Percentiles rank a stretch among this genome's conserved stretches.
These are phyloP conservation scores for Rugonectria rugulosa DNA, from an alignment of 2,329 filamentous ascomycete genomes.

Conservation along the genomic window DNA sequence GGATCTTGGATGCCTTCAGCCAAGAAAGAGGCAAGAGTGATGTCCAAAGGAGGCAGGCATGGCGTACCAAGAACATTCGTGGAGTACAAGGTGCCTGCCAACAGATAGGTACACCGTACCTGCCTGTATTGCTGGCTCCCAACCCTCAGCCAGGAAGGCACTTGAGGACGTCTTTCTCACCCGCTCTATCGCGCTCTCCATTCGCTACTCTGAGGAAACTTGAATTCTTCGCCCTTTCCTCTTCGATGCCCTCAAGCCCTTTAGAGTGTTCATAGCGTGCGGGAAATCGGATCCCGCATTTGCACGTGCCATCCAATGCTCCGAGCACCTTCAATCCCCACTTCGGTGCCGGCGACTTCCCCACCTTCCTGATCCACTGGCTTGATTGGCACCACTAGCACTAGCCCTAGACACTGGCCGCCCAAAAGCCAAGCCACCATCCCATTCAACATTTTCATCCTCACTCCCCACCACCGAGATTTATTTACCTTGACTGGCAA, in stretches of 20 bases:
- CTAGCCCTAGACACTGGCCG: too few relatives aligned
- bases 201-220: too few relatives aligned
- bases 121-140: too few relatives aligned
- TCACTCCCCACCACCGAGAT: background rate
- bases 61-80: too few relatives aligned
- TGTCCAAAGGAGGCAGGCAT: too few relatives aligned
- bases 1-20: too few relatives aligned
- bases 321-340: constrained; percentile 26
- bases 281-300: constrained; percentile 34
- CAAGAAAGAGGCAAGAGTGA: background rate
- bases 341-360: constrained; percentile 7
- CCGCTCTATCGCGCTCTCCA: too few relatives aligned
- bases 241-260: background rate
- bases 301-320: constrained; percentile 32
- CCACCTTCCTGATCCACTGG: background rate
- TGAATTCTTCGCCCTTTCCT: background rate
- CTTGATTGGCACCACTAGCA: background rate
- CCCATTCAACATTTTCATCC: background rate
- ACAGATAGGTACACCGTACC: too few relatives aligned
- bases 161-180: constrained; percentile 3
- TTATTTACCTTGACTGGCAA: constrained; percentile 3
- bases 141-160: too few relatives aligned
- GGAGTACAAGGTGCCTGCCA: too few relatives aligned
- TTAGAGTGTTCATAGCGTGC: constrained; percentile 5
- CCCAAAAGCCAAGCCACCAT: too few relatives aligned